These are phyloP conservation scores for Andrographis paniculata DNA, from an alignment of 305 asterid species.

Conservation along the genomic window DNA sequence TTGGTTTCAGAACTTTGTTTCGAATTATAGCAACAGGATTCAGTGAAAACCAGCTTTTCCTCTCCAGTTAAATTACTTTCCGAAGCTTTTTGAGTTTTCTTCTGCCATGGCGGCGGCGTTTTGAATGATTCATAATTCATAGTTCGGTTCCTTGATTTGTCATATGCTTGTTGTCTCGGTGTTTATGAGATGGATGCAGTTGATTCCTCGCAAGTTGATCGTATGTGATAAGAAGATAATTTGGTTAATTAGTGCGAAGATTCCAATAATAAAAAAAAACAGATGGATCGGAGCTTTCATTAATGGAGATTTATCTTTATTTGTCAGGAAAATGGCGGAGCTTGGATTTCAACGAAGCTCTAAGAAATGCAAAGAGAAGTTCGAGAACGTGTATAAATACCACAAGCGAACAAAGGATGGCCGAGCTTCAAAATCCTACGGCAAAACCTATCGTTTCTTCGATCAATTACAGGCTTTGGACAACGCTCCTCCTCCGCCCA, in stretches of 20 bases:
- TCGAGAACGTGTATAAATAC: constrained; percentile 84
- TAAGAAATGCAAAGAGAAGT: constrained; percentile 94
- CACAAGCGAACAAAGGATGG: constrained; percentile 87
- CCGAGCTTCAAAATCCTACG: constrained; percentile 72
- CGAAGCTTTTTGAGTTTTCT: too few species aligned
- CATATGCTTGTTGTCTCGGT: too few species aligned
- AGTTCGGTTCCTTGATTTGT: too few species aligned
- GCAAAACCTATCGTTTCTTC: constrained; percentile 73
- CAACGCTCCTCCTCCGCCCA: constrained; percentile 27
- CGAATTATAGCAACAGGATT: constrained; percentile 29
- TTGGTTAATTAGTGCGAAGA: too few species aligned
- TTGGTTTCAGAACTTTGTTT: constrained; percentile 29
- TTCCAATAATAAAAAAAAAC: too few species aligned
- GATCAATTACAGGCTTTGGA: constrained; percentile 78
- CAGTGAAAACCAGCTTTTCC: too few species aligned
- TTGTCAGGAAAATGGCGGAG: constrained; percentile 75
- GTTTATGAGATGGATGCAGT: too few species aligned
- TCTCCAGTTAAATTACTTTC: too few species aligned
- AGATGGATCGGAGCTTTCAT: not conserved
- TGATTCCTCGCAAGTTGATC: too few species aligned
- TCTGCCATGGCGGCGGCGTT: too few species aligned
- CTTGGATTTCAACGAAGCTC: constrained; percentile 73
- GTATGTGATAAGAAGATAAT: too few species aligned
- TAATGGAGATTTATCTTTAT: not conserved
- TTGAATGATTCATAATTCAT: not conserved